Evolutionary conservation across 805 yeast species (phyloP).

Genomic region (Scheffersomyces coipomensis): DNA sequence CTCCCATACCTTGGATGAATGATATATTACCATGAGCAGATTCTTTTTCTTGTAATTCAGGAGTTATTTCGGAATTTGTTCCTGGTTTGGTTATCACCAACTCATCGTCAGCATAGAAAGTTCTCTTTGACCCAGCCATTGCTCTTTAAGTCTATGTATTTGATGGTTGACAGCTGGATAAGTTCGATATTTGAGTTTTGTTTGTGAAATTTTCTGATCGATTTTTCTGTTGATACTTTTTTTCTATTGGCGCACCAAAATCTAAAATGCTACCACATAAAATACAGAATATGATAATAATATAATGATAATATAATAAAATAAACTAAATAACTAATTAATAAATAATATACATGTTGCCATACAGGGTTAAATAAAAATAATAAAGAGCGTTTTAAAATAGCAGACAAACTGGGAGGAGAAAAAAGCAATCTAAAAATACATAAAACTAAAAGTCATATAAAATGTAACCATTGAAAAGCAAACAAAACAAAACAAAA

Average conservation of each 20-base stretch:
- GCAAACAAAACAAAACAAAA: neutral
- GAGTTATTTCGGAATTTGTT: constrained; percentile 33
- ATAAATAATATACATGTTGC: neutral
- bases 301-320: neutral
- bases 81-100: constrained; percentile 49
- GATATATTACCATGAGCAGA: constrained; percentile 37
- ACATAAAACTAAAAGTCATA: neutral
- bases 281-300: neutral
- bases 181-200: too few species aligned
- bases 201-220: too few species aligned
- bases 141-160: neutral
- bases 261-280: neutral
- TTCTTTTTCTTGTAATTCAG: constrained; percentile 37
- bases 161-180: too few species aligned
- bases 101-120: constrained; percentile 56
- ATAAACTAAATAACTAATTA: neutral
- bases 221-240: neutral
- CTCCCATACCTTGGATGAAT: constrained; percentile 53
- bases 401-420: too few species aligned
- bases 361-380: neutral
- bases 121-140: constrained; percentile 25
- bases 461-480: too few species aligned
- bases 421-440: neutral
- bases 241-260: neutral
- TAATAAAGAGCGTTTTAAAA: too few species aligned